Evolutionary conservation across 768 basidiomycete species (phyloP).

Genomic region (Pleurotus platypus): DNA sequence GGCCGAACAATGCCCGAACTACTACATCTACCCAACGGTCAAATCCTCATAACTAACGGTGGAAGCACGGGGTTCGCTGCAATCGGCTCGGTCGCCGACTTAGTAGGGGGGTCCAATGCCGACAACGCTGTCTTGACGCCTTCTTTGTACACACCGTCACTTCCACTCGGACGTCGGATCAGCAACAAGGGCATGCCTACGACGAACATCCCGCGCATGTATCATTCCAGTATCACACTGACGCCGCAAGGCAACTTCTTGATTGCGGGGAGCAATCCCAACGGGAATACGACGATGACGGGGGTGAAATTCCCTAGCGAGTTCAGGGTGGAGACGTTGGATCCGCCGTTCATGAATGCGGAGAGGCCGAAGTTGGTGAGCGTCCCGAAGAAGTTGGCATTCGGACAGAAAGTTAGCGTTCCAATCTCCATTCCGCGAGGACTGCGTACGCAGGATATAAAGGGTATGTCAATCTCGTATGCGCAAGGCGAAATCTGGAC

Average conservation of each 20-base stretch:
- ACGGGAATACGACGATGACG: constrained; percentile 19
- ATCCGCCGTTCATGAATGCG: constrained; percentile 28
- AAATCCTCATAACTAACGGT: constrained; percentile 47
- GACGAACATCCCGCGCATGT: constrained; percentile 25
- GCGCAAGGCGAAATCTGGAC: background rate
- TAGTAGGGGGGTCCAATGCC: constrained; percentile 40
- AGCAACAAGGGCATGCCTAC: constrained; percentile 27
- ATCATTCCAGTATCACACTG: constrained; percentile 31
- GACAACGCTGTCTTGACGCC: constrained; percentile 36
- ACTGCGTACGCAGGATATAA: constrained; percentile 15
- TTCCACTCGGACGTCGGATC: constrained; percentile 29
- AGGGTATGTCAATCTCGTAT: background rate
- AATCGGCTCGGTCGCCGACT: constrained; percentile 18
- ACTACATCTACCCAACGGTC: constrained; percentile 27
- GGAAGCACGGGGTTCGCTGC: constrained; percentile 29
- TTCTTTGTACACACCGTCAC: constrained; percentile 35
- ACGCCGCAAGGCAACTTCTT: constrained; percentile 23
- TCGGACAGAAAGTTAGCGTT: constrained; percentile 28
- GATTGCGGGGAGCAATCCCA: constrained; percentile 27
- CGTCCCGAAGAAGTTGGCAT: constrained; percentile 25
- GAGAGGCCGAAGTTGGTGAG: constrained; percentile 17
- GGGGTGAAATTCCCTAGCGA: constrained; percentile 12
- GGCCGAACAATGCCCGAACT: constrained; percentile 54
- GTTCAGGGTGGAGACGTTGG: constrained; percentile 25
- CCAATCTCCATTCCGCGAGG: constrained; percentile 25